Evolutionary conservation across 192 early-diverging fungal species (phyloP).

Genomic region (Coemansia sp.): DNA sequence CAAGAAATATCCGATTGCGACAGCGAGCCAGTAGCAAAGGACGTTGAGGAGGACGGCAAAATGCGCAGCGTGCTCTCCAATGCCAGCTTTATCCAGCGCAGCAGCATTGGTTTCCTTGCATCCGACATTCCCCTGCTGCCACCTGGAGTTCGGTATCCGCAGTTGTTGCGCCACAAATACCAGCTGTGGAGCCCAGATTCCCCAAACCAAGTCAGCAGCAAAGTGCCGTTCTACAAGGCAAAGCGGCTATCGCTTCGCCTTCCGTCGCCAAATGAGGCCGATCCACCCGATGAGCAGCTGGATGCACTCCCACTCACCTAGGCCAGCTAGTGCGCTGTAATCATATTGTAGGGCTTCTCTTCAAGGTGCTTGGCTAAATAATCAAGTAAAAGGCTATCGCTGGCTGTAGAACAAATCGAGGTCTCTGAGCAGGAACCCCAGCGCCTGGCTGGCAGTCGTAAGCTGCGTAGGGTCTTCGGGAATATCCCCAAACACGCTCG

Average conservation of each 20-base stretch:
- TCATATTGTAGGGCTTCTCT: not conserved
- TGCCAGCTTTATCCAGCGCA: slow-evolving; percentile 22
- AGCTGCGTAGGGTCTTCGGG: slow-evolving; percentile 27
- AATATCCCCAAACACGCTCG: slow-evolving; percentile 29
- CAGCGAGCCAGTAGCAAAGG: slow-evolving; percentile 13
- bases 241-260: slow-evolving; percentile 30
- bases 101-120: slow-evolving; percentile 6
- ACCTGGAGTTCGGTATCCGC: slow-evolving; percentile 26
- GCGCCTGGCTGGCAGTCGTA: slow-evolving; percentile 36
- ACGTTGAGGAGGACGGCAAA: slow-evolving; percentile 50
- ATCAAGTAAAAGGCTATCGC: not conserved
- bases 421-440: slow-evolving; percentile 39
- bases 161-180: slow-evolving; percentile 24
- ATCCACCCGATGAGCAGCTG: not conserved
- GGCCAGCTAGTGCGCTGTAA: not conserved
- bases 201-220: slow-evolving; percentile 1
- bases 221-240: slow-evolving; percentile 29
- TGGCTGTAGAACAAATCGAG: slow-evolving; percentile 16
- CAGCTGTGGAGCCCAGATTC: slow-evolving; percentile 25
- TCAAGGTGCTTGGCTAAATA: too few relatives aligned
- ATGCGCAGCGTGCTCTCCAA: slow-evolving; percentile 44
- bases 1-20: slow-evolving; percentile 36
- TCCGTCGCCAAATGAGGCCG: not conserved
- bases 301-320: not conserved
- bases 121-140: slow-evolving; percentile 14